Evolutionary conservation across 1,139 yeast genomes (phyloP).

Genomic region (Petasospora fabianii): DNA sequence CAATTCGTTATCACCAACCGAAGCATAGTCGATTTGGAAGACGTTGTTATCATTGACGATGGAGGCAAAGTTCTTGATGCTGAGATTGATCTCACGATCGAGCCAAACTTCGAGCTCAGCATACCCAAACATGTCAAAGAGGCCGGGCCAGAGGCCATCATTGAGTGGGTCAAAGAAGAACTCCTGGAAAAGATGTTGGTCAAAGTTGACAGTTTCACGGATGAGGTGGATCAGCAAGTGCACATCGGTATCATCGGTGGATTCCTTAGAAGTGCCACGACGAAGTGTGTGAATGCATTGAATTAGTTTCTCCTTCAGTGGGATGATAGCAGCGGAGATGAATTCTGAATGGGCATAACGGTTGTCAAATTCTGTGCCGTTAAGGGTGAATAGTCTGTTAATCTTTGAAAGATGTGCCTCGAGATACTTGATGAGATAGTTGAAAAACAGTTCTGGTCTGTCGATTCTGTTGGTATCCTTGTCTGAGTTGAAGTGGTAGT

Average conservation of each 20-base stretch:
- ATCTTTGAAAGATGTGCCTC: slow-evolving; percentile 40
- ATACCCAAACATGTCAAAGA: slow-evolving; percentile 49
- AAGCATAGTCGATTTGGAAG: slow-evolving; percentile 59
- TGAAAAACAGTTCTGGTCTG: slow-evolving; percentile 79
- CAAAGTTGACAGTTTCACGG: slow-evolving; percentile 32
- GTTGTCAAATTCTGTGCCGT: slow-evolving; percentile 27
- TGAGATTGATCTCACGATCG: slow-evolving; percentile 55
- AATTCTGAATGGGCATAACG: slow-evolving; percentile 43
- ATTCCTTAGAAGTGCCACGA: slow-evolving; percentile 41
- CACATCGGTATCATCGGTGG: slow-evolving; percentile 54
- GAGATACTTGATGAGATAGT: slow-evolving; percentile 50
- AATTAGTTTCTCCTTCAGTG: slow-evolving; percentile 46
- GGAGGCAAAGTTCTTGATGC: slow-evolving; percentile 54
- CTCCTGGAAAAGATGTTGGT: slow-evolving; percentile 23
- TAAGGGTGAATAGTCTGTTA: slow-evolving; percentile 33
- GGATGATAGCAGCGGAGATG: slow-evolving; percentile 50
- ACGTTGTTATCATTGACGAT: slow-evolving; percentile 52
- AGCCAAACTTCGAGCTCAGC: slow-evolving; percentile 61
- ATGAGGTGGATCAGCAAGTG: slow-evolving; percentile 35
- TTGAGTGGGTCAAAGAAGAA: slow-evolving; percentile 30
- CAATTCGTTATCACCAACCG: slow-evolving; percentile 40
- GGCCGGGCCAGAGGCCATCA: slow-evolving; percentile 50
- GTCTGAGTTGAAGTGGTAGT: slow-evolving; percentile 65
- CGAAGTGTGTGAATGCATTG: slow-evolving; percentile 34
- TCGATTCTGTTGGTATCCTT: slow-evolving; percentile 65